Base-by-base conservation (phyloP, 768 basidiomycete species). In the Lactarius deliciosus region DNA sequence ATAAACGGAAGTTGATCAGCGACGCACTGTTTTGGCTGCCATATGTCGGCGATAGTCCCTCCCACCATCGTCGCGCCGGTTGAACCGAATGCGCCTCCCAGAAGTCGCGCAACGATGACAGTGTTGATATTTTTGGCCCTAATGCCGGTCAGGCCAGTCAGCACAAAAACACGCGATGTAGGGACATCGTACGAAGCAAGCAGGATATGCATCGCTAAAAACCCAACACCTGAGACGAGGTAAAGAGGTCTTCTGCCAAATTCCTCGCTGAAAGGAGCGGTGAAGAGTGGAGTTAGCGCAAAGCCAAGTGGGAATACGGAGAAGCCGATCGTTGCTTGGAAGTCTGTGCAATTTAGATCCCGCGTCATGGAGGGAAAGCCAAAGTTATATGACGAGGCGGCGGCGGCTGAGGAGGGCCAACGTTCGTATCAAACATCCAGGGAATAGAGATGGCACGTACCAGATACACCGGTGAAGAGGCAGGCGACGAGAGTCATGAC, bases 11-110 rank as follows among this genome's bases (percentile, higher is more conserved):
- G 22, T 53, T 45, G 28, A 47, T 50, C 7, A 41, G 30, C 1
- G 54, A 67, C 81, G 69, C 68, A 89, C 87, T 89, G 84, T 70
- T 81, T 77, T 3, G 87, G 78, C 3, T 74, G 73, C 86, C 88
- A 91, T 20, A 90, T 85, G 73, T 90, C 89, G 50, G 86, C 84
- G 30, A 89, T 82, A 2, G 86, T 88, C n/a, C 89, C 89, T 25
- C 87, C 87, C 22, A 90, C 89, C 81, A 90, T 86, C 0, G 87
- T 87, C 0, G 88, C 81, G 36, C 85, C 86, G 0, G 88, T 89
- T 11, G 88, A 89, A 8, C 85, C 88, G 72, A 86, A 87, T 0
- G 82, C 82, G 9, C 89, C 89, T 64, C 84, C 81, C 1, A 91
- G 72, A 67, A 90, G 83, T n/a, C 89, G 82, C 0, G 81, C 85